Conservation (phyloP, 129 eudicot species). For the Chrysanthemum seticuspe region DNA sequence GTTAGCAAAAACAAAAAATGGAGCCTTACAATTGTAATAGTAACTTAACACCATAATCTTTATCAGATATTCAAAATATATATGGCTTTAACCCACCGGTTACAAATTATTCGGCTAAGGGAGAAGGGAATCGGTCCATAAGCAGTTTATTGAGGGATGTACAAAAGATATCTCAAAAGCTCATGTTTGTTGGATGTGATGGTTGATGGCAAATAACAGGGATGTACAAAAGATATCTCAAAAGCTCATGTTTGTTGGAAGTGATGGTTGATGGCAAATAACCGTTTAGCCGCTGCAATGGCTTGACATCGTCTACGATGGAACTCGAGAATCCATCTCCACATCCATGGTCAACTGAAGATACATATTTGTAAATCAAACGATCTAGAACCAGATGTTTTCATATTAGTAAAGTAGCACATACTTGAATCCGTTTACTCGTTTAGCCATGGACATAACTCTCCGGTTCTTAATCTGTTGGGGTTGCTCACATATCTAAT, state of each 20-base stretch:
- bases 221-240: constrained; percentile 68
- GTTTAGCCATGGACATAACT: constrained; percentile 87
- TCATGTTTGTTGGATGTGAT: no score
- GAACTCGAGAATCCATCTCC: constrained; percentile 87
- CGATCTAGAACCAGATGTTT: background rate
- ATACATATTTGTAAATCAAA: constrained; percentile 6
- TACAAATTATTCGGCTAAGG: constrained; percentile 82
- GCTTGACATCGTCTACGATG: constrained; percentile 80
- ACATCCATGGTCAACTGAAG: constrained; percentile 73
- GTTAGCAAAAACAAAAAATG: no score
- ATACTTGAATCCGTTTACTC: constrained; percentile 57
- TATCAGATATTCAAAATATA: constrained; percentile 50
- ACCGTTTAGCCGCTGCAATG: constrained; percentile 64
- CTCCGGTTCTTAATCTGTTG: constrained; percentile 72
- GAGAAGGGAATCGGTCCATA: constrained; percentile 83
- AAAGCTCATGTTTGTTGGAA: constrained; percentile 60
- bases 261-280: constrained; percentile 57
- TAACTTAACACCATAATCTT: constrained; percentile 25
- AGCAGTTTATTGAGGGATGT: constrained; percentile 59
- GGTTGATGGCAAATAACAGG: constrained; percentile 22
- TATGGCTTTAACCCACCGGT: constrained; percentile 91
- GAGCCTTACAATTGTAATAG: no score
- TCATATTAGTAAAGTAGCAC: constrained; percentile 17
- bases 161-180: no score
- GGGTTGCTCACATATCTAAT: constrained; percentile 84